Evolutionary conservation across 148 eudicot species (phyloP), one percentile per base, ranked within the genome.

Genomic region (Oxyria digyna): DNA sequence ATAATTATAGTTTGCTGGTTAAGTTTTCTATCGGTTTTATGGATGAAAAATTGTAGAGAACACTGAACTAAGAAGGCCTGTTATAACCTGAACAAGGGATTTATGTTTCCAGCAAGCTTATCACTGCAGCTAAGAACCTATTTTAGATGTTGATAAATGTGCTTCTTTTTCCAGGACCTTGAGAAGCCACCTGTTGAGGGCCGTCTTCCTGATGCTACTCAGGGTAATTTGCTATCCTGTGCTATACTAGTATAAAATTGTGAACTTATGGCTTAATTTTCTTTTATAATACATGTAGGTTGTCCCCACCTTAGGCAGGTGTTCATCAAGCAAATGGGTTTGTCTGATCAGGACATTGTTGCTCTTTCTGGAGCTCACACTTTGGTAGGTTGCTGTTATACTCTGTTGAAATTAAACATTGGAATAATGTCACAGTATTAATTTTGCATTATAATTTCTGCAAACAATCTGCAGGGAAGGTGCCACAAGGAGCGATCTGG

Each of bases 401-500:
- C 14, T 57, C 27, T 50, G 35, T 14, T 27, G n/a, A 57, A 14
- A 18, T 57, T 6, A 26, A 27, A 26, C 11, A 50, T n/a, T 4
- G 63, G 18, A 57, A 57, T 26, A 14, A 26, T n/a, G 8, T 13
- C 11, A 18, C 1, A 8, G 27, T 50, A 0, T 18, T 0, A 17
- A 29, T 52, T 32, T 45, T 38, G 20, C 8, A 24, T n/a, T 15
- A 20, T 42, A 49, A 20, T 52, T 4, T 43, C n/a, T 17, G 18
- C 27, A 9, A 72, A 33, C 26, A 59, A 29, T 8, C 29, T 65
- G 20, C 81, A 93, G 98, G 98, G 98, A 72, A 86, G 95, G 67
- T 86, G 91, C 87, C 98, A 93, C 88, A 89, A 87, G 90, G 98
- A 93, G 63, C 91, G 98, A 32, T 93, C 98, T 45, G 98, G 97